Base-by-base conservation (phyloP, 2,329 filamentous ascomycete species). In the Dothiorella sarmentorum region DNA sequence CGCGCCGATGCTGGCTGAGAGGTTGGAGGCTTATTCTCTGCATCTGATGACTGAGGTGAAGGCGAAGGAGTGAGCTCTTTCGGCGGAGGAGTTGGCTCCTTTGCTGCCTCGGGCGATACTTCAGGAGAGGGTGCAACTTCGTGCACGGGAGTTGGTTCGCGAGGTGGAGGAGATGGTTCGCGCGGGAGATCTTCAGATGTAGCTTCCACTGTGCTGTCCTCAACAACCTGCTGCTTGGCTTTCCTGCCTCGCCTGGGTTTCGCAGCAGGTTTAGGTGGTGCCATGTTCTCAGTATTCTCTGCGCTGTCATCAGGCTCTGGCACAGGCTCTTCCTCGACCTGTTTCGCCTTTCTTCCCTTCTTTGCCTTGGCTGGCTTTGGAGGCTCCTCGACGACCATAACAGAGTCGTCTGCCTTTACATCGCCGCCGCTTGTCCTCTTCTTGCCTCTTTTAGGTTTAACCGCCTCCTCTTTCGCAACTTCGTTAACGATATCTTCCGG, bases 21-120 rank as follows among this genome's bases (percentile, higher is more conserved):
- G 1, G 87, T 89, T 0, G 89, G 89, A 1, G 88, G 88, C 47
- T 83, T 85, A 64, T 93, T 93, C 71, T 94, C 90, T 0, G 87
- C 88, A 68, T 94, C 87, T 0, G 89, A 92, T 1, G 88, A 87
- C 65, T 90, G 88, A 0, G 86, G 86, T 1, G 88, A 89, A 17
- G 82, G 82, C 0, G 87, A 89, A 0, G 85, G 86, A 0, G 84
- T 82, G 11, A 43, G 57, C 26, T 59, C 56, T 15, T 59, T 40
- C 2, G 55, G 38, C 2, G 52, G 35, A 7, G 47, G 47, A 10
- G 18, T 44, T 20, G 37, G 37, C 24, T 56, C 38, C 4, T 22
- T 42, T 2, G 13, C n/a, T 10, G 33, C 10, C 27, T 40, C 42
- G n/a, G 20, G 20, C 9, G 27, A 33, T 7, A 45, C 17, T 17